These are phyloP conservation scores for Spongiforma sp. DNA, from an alignment of 1,284 basidiomycete species.

Conservation along the genomic window DNA sequence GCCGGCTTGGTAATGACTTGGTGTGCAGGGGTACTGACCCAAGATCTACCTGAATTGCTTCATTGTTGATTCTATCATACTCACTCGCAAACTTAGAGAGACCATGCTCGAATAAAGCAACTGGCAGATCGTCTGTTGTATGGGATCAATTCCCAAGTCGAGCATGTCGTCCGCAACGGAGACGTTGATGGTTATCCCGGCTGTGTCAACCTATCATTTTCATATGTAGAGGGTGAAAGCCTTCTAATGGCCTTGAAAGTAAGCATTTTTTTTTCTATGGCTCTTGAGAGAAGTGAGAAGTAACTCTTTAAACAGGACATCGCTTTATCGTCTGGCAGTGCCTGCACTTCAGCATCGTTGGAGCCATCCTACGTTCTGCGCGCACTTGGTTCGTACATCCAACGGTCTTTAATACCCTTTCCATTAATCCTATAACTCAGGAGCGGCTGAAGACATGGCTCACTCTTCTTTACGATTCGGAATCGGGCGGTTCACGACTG, in stretches of 20 bases:
- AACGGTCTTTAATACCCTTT: neutral
- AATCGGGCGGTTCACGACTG: slow-evolving; percentile 98
- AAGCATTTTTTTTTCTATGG: slow-evolving; percentile 36
- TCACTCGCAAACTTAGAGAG: slow-evolving; percentile 58
- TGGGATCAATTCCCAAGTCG: slow-evolving; percentile 84
- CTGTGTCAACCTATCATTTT: slow-evolving; percentile 95
- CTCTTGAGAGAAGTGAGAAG: neutral
- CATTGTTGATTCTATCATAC: slow-evolving; percentile 9
- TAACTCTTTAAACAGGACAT: slow-evolving; percentile 68
- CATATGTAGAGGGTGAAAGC: slow-evolving; percentile 98
- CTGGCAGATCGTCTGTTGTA: slow-evolving; percentile 86
- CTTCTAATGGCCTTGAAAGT: slow-evolving; percentile 99
- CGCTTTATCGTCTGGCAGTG: slow-evolving; percentile 96
- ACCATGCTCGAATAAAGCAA: slow-evolving; percentile 78
- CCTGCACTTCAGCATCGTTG: slow-evolving; percentile 97
- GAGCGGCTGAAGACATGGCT: slow-evolving; percentile 98
- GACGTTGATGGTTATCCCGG: slow-evolving; percentile 89
- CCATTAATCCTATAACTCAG: slow-evolving; percentile 40
- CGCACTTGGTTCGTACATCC: slow-evolving; percentile 72
- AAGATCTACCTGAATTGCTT: slow-evolving; percentile 18
- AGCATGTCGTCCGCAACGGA: slow-evolving; percentile 94
- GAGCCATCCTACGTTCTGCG: slow-evolving; percentile 99
- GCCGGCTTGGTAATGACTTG: slow-evolving; percentile 65
- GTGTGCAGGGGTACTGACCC: slow-evolving; percentile 95
- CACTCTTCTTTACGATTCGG: slow-evolving; percentile 98